These are phyloP conservation scores for Kalanchoe fedtschenkoi DNA, from an alignment of 164 flowering plant genomes.

Conservation along the genomic window DNA sequence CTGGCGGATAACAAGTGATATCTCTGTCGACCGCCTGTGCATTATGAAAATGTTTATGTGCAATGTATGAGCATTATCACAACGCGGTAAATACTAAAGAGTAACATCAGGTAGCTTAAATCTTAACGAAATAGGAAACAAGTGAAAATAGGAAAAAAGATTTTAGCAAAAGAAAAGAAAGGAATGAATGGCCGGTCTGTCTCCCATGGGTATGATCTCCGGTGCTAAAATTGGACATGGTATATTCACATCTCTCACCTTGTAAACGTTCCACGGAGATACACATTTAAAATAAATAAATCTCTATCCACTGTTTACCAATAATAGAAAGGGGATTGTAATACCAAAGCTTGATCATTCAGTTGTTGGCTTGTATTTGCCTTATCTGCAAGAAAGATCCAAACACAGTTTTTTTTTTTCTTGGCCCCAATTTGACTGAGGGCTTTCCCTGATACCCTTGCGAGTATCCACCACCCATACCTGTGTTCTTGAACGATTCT, in stretches of 20 bases:
- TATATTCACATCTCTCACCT: slow-evolving; percentile 97
- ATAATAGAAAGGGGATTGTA: not conserved
- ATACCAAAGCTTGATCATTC: slow-evolving; percentile 79
- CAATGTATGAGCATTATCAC: not conserved
- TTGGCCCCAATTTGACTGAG: too few species aligned
- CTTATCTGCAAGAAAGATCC: slow-evolving; percentile 23
- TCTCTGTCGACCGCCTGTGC: slow-evolving; percentile 82
- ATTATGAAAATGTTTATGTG: slow-evolving; percentile 7
- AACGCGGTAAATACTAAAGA: not conserved
- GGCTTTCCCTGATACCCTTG: too few species aligned
- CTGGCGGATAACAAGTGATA: slow-evolving; percentile 89
- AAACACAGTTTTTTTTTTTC: too few species aligned
- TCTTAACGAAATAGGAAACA: not conserved
- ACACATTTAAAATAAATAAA: not conserved
- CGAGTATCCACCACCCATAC: too few species aligned
- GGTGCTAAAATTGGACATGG: slow-evolving; percentile 96
- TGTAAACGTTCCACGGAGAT: slow-evolving; percentile 2
- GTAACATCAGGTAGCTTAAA: not conserved
- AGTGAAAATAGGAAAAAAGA: not conserved
- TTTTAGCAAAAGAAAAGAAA: too few species aligned
- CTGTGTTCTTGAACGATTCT: too few species aligned
- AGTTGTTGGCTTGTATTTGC: slow-evolving; percentile 76
- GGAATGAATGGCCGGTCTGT: slow-evolving; percentile 50
- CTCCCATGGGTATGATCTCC: slow-evolving; percentile 95
- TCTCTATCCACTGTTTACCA: not conserved